A percentile compares a stretch with the other conserved stretches of the same genome.
Evolutionary conservation across 768 basidiomycete genomes (phyloP).

Genomic region (Leccinellum luteum): DNA sequence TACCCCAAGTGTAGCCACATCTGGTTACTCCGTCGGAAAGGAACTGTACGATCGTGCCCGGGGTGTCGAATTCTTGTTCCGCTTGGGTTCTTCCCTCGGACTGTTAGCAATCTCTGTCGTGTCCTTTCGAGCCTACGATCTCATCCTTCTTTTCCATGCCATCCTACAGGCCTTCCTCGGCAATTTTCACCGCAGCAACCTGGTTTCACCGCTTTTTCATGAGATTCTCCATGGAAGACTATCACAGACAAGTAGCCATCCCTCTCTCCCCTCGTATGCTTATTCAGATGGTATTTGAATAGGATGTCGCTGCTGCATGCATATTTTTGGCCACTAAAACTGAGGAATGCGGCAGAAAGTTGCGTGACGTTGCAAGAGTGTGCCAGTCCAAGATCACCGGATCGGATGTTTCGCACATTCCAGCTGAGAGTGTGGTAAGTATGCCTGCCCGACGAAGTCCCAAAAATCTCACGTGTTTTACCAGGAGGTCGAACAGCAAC

Average conservation of each 20-base stretch:
- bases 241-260: constrained; percentile 62
- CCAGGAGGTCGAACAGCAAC: constrained; percentile 76
- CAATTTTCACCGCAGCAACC: constrained; percentile 82
- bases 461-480: not conserved
- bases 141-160: constrained; percentile 12
- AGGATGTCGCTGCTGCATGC: constrained; percentile 85
- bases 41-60: constrained; percentile 78
- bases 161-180: constrained; percentile 63
- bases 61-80: constrained; percentile 84
- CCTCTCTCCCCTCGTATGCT: constrained; percentile 3
- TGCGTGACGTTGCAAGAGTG: constrained; percentile 79
- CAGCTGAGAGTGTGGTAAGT: constrained; percentile 64
- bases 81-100: constrained; percentile 71
- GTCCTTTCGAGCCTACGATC: constrained; percentile 6
- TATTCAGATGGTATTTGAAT: constrained; percentile 8
- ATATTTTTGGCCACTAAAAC: constrained; percentile 91
- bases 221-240: constrained; percentile 80
- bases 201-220: constrained; percentile 94
- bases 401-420: constrained; percentile 52
- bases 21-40: constrained; percentile 50
- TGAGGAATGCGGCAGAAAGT: constrained; percentile 83
- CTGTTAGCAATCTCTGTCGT: constrained; percentile 51
- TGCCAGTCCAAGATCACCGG: constrained; percentile 66
- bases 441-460: not conserved
- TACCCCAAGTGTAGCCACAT: constrained; percentile 55